Base-by-base conservation (phyloP, 495 filamentous ascomycete species). In the Talaromyces proteolyticus region DNA sequence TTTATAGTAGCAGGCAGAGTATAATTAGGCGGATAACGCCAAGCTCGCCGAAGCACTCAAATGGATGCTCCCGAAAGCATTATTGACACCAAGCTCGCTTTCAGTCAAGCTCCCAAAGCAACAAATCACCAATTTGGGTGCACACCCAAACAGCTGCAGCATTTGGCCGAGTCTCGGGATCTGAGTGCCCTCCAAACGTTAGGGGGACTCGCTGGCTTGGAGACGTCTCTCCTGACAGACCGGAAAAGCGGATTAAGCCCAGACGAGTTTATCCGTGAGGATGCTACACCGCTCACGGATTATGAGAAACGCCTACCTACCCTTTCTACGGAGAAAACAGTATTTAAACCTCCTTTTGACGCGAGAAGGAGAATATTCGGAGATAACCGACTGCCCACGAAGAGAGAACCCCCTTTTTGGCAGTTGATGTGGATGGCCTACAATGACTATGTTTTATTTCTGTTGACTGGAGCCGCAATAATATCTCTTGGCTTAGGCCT, bases 401-500 rank as follows among this genome's bases (percentile, higher is more conserved):
- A 87, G 61, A 86, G 91, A 57, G 79, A 84, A 23, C 86, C 88
- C 50, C 81, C 74, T 22, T 81, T 93, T 42, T 80, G 84, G 54
- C 68, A 80, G 56, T 66, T 91, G 18, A 85, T 87, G 34, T 93
- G 87, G 87, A 84, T 87, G 57, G 87, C 88, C 2, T 88, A 86
- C 56, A 87, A 89, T 44, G 89, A 94, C 64, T 90, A 90, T 52
- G 85, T 93, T 18, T 65, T 93, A 12, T 85, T 91, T 43, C 66
- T 95, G 5, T 70, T 96, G 47, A 87, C 87, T 1, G 68, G 84
- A 41, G 89, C 91, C 3, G 91, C 90, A 7, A 71, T 82, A 22
- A 80, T 96, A 25, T 94, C 91, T 5, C 73, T 96, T 14, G 87
- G 82, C 1, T 75, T 96, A 12, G 91, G 91, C 22, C 77, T 87